A percentile compares a stretch with the other conserved stretches of the same genome.
Evolutionary conservation across 176 grass and related monocot genomes (phyloP).

Genomic region (Themeda triandra): DNA sequence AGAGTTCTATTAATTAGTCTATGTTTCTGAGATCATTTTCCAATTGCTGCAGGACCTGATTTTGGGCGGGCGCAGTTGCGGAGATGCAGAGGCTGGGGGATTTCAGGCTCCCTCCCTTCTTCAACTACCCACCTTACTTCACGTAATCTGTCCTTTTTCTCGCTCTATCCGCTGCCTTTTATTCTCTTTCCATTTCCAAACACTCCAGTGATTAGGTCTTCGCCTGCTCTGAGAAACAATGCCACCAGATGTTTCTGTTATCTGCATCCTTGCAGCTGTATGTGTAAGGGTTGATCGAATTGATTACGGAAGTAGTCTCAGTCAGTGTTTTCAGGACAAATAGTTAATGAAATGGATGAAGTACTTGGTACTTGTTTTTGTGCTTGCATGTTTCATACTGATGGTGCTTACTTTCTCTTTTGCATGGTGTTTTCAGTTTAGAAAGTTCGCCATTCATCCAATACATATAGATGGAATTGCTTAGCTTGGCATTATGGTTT

Average conservation of each 20-base stretch:
- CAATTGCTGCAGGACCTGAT: background rate
- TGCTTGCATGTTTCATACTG: background rate
- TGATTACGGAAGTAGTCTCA: background rate
- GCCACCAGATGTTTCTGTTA: background rate
- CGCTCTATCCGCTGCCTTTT: background rate
- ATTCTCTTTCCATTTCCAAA: background rate
- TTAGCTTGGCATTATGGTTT: background rate
- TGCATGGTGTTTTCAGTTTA: background rate
- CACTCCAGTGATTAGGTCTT: background rate
- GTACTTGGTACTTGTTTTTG: background rate
- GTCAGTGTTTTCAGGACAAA: background rate
- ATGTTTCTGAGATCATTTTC: background rate
- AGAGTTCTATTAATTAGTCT: too few relatives aligned
- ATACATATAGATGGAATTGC: background rate
- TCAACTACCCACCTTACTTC: slow-evolving; percentile 95
- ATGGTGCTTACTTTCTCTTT: background rate
- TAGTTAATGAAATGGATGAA: background rate
- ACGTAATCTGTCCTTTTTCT: slow-evolving; percentile 47
- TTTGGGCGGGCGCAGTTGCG: background rate
- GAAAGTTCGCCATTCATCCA: background rate
- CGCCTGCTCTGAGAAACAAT: background rate
- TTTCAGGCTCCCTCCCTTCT: slow-evolving; percentile 74
- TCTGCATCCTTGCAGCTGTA: background rate
- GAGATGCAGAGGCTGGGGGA: slow-evolving; percentile 58
- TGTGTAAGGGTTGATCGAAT: background rate